These are phyloP conservation scores for Gnaphalium uliginosum DNA, from an alignment of 129 eudicot genomes.

Conservation along the genomic window DNA sequence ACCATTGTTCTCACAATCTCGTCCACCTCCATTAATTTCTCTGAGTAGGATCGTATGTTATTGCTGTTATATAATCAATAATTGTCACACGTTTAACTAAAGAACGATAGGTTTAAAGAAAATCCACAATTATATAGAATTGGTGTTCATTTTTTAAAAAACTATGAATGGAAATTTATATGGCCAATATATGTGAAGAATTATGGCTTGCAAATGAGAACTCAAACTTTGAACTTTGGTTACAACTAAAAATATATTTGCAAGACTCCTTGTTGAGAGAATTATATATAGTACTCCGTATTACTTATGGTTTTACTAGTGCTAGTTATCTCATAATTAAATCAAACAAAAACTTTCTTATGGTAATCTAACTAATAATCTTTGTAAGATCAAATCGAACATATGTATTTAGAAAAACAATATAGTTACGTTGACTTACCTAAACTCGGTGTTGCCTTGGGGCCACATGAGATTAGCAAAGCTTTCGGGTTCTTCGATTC, in stretches of 20 bases:
- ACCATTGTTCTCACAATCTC: slow-evolving; percentile 59
- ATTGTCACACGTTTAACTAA: background rate
- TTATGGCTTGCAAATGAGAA: background rate
- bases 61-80: slow-evolving; percentile 35
- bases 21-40: slow-evolving; percentile 54
- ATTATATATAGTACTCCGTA: background rate
- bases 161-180: background rate
- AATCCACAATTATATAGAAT: background rate
- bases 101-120: background rate
- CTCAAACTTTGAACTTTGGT: background rate
- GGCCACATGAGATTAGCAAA: slow-evolving; percentile 56
- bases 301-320: background rate
- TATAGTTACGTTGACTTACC: slow-evolving; percentile 32
- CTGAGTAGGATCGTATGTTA: slow-evolving; percentile 39
- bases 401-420: background rate
- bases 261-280: background rate
- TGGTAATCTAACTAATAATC: slow-evolving; percentile 3
- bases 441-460: slow-evolving; percentile 50
- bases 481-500: slow-evolving; percentile 46
- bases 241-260: background rate
- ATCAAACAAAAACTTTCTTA: background rate
- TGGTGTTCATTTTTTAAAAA: too few relatives aligned
- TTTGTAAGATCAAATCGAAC: background rate
- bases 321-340: too few relatives aligned
- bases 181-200: background rate